Percentiles rank a stretch among this genome's conserved stretches.
These are phyloP conservation scores for Leptomonas seymouri DNA, from an alignment of 208 protist species.

Conservation along the genomic window DNA sequence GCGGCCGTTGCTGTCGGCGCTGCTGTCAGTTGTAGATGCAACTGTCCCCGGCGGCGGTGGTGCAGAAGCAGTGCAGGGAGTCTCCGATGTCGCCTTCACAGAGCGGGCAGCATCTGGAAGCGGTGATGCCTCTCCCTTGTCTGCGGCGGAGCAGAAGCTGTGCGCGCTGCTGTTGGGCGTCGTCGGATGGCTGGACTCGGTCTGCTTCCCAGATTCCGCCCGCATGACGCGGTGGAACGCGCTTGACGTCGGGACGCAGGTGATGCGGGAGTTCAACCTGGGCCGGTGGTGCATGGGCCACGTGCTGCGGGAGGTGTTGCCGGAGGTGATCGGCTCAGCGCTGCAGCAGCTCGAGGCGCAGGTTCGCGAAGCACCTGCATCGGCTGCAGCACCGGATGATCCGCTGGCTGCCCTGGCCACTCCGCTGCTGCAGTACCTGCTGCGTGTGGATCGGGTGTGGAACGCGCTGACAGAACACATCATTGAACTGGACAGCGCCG, in stretches of 20 bases:
- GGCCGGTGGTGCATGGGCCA: constrained; percentile 18
- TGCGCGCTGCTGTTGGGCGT: constrained; percentile 21
- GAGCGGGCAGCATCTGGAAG: not conserved
- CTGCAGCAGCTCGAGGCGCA: constrained; percentile 14
- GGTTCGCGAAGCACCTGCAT: not conserved
- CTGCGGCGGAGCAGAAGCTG: constrained; percentile 10
- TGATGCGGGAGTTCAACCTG: constrained; percentile 18
- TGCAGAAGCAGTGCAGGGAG: not conserved
- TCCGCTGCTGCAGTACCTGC: constrained; percentile 21
- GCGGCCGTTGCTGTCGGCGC: constrained; percentile 17
- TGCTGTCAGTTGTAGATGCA: not conserved
- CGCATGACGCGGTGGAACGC: constrained; percentile 23
- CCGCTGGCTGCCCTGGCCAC: constrained; percentile 1
- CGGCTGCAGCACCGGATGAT: constrained; percentile 5
- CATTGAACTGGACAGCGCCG: constrained; percentile 14
- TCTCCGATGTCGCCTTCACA: not conserved
- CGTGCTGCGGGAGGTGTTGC: constrained; percentile 24
- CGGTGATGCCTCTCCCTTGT: not conserved
- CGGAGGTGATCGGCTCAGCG: constrained; percentile 5
- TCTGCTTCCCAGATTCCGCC: constrained; percentile 14
- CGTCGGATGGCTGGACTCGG: constrained; percentile 5
- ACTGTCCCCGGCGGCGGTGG: not conserved
- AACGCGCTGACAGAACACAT: constrained; percentile 21
- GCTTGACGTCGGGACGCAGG: constrained; percentile 31
- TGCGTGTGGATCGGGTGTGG: constrained; percentile 22